A percentile compares a stretch with the other conserved stretches of the same genome.
Conservation (phyloP, 768 basidiomycete genomes). For the Boletus rubroflammeus region DNA sequence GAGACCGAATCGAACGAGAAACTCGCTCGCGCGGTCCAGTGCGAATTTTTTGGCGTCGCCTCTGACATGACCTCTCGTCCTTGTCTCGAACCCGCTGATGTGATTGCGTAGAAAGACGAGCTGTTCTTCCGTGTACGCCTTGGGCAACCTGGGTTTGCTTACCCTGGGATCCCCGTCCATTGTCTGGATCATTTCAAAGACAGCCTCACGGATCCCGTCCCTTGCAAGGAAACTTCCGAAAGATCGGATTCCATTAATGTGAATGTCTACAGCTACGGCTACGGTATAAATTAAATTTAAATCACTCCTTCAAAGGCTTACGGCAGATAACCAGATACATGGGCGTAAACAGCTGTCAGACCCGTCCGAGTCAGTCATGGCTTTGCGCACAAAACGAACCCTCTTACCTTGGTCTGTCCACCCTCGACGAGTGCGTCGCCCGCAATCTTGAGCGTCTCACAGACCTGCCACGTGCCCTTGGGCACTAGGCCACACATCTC, state of each 20-base stretch:
- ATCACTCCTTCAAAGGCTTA: conserved; percentile 39
- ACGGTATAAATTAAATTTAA: too few species aligned
- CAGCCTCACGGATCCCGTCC: conserved; percentile 5
- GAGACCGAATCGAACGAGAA: conserved; percentile 55
- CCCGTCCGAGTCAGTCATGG: neutral
- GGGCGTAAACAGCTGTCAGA: conserved; percentile 72
- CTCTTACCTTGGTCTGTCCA: conserved; percentile 76
- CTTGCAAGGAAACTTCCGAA: conserved; percentile 22
- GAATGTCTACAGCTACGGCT: too few species aligned
- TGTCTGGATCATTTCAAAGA: conserved; percentile 10
- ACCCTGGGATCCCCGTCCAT: conserved; percentile 58
- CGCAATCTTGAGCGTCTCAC: conserved; percentile 85
- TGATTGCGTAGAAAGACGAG: conserved; percentile 54
- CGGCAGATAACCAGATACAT: conserved; percentile 73
- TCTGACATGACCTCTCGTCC: conserved; percentile 55
- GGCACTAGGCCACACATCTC: conserved; percentile 81
- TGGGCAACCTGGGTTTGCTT: conserved; percentile 62
- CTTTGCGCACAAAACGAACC: neutral
- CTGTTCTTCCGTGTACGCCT: conserved; percentile 63
- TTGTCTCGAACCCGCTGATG: conserved; percentile 52
- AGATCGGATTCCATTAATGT: conserved; percentile 25
- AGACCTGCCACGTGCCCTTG: conserved; percentile 89
- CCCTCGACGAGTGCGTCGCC: conserved; percentile 74
- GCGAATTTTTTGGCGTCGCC: conserved; percentile 72
- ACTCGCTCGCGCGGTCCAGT: conserved; percentile 57